A percentile compares a stretch with the other conserved stretches of the same genome.
phyloP scores from a whole-genome alignment of 2,329 filamentous ascomycete species.

The Fusarium falciforme region DNA sequence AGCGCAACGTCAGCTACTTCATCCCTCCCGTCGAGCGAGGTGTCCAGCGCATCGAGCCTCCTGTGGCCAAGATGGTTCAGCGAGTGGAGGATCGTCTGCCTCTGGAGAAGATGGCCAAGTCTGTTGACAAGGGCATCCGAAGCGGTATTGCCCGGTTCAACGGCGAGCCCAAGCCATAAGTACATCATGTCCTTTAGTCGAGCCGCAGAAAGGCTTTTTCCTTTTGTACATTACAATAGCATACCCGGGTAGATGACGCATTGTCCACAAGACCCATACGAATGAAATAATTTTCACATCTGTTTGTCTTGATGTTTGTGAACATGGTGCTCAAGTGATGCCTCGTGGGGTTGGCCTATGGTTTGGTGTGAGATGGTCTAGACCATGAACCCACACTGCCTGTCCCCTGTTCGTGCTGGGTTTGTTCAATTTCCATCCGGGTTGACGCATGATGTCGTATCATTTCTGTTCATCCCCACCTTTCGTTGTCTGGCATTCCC shows the following conservation, averaged over 20 bases:
- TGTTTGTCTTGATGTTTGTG: neutral
- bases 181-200: neutral
- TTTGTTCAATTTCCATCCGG: neutral
- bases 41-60: conserved; percentile 62
- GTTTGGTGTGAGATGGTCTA: neutral
- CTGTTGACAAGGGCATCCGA: conserved; percentile 60
- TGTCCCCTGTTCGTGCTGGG: neutral
- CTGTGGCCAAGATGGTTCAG: conserved; percentile 58
- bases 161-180: conserved; percentile 42
- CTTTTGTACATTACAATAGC: conserved; percentile 37
- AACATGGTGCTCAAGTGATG: neutral
- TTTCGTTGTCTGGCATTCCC: neutral
- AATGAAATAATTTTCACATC: conserved; percentile 17
- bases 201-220: conserved; percentile 14
- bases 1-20: conserved; percentile 67
- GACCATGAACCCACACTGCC: neutral
- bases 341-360: neutral
- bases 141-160: conserved; percentile 55
- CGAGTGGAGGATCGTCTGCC: conserved; percentile 60
- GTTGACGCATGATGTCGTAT: neutral
- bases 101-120: conserved; percentile 62
- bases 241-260: conserved; percentile 32
- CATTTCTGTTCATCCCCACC: neutral
- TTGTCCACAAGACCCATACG: conserved; percentile 13
- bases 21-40: conserved; percentile 58